Evolutionary conservation across 1,284 basidiomycete genomes (phyloP), one percentile per base, ranked within the genome.

Genomic region (Ganoderma multipileum): DNA sequence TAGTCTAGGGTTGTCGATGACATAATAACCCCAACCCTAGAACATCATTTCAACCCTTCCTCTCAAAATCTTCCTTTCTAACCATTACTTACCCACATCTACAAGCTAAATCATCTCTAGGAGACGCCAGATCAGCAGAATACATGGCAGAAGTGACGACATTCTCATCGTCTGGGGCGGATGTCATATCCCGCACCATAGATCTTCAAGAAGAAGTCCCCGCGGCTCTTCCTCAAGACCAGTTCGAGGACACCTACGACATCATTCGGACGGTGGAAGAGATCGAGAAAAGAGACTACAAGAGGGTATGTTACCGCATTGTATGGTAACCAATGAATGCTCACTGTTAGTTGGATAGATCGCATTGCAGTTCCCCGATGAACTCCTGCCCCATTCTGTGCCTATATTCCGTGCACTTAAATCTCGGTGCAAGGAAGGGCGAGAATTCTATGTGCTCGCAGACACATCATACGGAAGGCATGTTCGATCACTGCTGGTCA

Each of bases 391-490:
- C 26, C 91, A 95, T 71, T 95, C 96, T 0, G 95, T 98, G 1
- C 91, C 92, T 0, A 91, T 99, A n/a, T 98, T 91, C 77, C 86
- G 88, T 55, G 81, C 83, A 2, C 84, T 99, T 38, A 93, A 91
- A 76, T 77, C 77, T 4, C 79, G 79, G 64, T 81, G 94, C 23
- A 83, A 85, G 26, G 72, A 76, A 18, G 83, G 78, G 23, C 82
- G 82, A 68, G 90, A 97, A 73, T 83, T 96, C 33, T 99, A 97
- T 78, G 92, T 99, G 6, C 86, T 98, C 23, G 97, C 97, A 16
- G 97, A 99, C 81, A 99, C 97, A 33, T 98, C 96, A 36, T 99
- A 99, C 80, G 97, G 97, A 79, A 96, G 94, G 95, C 89, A 81
- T 74, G 90, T 47, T 7, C 55, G 23, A 44, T 14, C 9, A 39